Conservation (phyloP, 495 filamentous ascomycete species). For the Lophium mytilinum region DNA sequence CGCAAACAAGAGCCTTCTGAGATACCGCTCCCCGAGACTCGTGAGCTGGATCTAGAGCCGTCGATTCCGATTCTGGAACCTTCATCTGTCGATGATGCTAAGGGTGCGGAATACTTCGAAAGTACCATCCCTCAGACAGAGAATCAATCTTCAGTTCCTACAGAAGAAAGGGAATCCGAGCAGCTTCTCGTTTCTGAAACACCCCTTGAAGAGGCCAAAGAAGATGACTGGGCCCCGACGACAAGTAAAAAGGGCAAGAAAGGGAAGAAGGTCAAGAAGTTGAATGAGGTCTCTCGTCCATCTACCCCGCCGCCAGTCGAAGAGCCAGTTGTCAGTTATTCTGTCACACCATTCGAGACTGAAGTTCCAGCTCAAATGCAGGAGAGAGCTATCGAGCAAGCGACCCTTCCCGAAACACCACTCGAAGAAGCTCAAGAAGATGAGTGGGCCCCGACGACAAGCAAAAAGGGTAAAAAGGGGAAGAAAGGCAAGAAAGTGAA, state of each 20-base stretch:
- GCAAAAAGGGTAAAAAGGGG: slow-evolving; percentile 20
- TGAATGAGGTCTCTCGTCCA: slow-evolving; percentile 1
- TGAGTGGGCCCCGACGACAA: not conserved
- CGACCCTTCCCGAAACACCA: not conserved
- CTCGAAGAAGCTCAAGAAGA: not conserved
- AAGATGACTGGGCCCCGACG: not conserved
- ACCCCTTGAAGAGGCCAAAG: not conserved
- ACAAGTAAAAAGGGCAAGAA: slow-evolving; percentile 18
- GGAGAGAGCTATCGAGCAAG: no score
- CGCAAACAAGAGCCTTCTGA: no score
- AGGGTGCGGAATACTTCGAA: not conserved
- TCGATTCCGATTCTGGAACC: no score
- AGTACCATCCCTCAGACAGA: not conserved
- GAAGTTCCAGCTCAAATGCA: no score
- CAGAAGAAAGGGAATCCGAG: not conserved
- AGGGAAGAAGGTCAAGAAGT: slow-evolving; percentile 23
- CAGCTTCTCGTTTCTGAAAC: not conserved
- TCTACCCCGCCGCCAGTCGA: not conserved
- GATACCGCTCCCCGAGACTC: no score
- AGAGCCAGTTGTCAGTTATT: not conserved
- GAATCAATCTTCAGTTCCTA: not conserved
- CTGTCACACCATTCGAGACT: not conserved
- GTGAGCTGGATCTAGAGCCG: no score
- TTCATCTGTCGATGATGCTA: not conserved
- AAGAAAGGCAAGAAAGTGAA: slow-evolving; percentile 25